Conservation (phyloP, 495 filamentous ascomycete species). For the Hyaloscypha bicolor region DNA sequence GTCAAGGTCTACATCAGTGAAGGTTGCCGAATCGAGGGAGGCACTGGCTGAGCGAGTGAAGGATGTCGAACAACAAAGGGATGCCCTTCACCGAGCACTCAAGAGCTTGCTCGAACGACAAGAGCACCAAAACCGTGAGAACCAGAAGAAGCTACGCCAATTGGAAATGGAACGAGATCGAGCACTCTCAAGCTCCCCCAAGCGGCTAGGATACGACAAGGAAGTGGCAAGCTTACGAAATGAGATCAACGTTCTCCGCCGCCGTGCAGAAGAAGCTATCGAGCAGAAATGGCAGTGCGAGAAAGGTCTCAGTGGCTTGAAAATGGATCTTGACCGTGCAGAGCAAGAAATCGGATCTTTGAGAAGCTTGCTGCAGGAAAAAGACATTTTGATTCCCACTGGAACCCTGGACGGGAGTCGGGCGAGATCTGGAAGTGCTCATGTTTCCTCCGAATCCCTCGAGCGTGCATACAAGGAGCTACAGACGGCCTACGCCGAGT, state of each 20-base stretch:
- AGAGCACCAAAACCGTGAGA: slow-evolving; percentile 76
- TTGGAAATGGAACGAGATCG: slow-evolving; percentile 79
- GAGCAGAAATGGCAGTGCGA: slow-evolving; percentile 96
- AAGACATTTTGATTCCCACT: slow-evolving; percentile 68
- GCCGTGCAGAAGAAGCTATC: slow-evolving; percentile 92
- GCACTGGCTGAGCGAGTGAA: slow-evolving; percentile 82
- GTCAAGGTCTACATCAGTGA: slow-evolving; percentile 31
- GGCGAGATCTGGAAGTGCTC: slow-evolving; percentile 30
- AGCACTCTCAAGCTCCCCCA: slow-evolving; percentile 68
- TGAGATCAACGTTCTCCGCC: slow-evolving; percentile 82
- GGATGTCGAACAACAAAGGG: slow-evolving; percentile 90
- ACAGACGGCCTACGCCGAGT: slow-evolving; percentile 59
- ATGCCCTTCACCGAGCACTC: slow-evolving; percentile 85
- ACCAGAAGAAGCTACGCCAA: slow-evolving; percentile 70
- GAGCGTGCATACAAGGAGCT: slow-evolving; percentile 80
- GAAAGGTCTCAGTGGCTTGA: slow-evolving; percentile 86
- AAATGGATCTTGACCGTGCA: slow-evolving; percentile 96
- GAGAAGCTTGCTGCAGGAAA: slow-evolving; percentile 78
- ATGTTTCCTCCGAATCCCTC: slow-evolving; percentile 70
- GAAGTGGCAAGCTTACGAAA: slow-evolving; percentile 78
- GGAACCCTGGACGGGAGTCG: slow-evolving; percentile 48
- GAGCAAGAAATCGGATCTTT: slow-evolving; percentile 88
- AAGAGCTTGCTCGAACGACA: slow-evolving; percentile 87
- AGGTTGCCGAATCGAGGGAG: slow-evolving; percentile 60
- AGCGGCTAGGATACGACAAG: slow-evolving; percentile 75